Evolutionary conservation across 352 stramenopile genomes (phyloP), one percentile per base, ranked within the genome.

Genomic region (Pythium chondricola): DNA sequence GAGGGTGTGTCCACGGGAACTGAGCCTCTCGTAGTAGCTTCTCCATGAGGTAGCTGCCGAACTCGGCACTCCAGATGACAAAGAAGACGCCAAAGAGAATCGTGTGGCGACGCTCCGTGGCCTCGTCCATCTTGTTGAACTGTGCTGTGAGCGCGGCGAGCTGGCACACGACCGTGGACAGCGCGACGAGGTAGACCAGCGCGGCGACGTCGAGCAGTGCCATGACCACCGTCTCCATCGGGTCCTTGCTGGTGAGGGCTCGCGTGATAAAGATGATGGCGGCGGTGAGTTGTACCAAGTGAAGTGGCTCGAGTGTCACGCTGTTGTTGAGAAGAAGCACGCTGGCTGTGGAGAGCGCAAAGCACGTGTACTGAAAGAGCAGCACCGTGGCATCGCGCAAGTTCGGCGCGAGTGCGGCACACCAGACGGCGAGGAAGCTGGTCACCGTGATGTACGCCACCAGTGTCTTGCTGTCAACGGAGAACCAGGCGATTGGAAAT

Each of bases 161-260:
- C 21, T 79, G 72, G 31, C 63, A 61, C 40, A 86, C 41, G 17
- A 83, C 70, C 13, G 61, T 72, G 22, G 61, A 65, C 14, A 66
- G 52, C 36, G 62, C 63, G 29, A 63, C 67, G 9, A 83, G 26
- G 36, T 84, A 84, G 11, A 86, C 37, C 16, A 86, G 44, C 0
- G 71, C 69, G 4, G 61, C 42, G 29, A 84, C 46, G 49, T 86
- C 74, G 10, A 86, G 51, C 9, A 83, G 59, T 35, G 68, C 68
- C 58, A 79, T 71, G 9, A 83, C 67, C 0, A 67, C 49, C 16
- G 69, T 84, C 54, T 86, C 74, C 61, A 84, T 77, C 0, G 70
- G 45, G 26, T 86, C 74, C 49, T 86, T 81, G 39, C 74, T 81
- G 2, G 67, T 74, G 16, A 86, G 26, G 2, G 73, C 67, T 4